Base-by-base conservation (phyloP, 371 early-diverging fungal genomes). In the Actinomortierella ambigua region DNA sequence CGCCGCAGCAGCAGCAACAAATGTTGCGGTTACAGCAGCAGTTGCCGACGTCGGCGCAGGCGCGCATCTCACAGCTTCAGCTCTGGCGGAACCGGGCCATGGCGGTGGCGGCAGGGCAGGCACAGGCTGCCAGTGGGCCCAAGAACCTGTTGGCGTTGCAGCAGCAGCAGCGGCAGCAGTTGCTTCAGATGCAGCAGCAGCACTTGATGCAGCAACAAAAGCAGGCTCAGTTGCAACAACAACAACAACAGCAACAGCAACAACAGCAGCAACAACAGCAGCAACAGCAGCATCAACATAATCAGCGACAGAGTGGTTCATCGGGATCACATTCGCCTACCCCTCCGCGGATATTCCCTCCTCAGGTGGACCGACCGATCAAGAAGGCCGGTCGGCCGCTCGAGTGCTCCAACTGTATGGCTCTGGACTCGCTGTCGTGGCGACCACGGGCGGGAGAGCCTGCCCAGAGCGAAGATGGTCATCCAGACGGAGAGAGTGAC, bases 361-460 rank as follows among this genome's bases (percentile, higher is more conserved):
- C 73, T 1, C 73, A 66, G n/a, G 66, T 71, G n/a, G 73, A 66
- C 55, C 59, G 56, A 9, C 73, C 73, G 6, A 71, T 71, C 50
- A 66, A 63, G 41, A 65, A 59, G 18, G 40, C 63, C n/a, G 62
- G 59, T 0, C 59, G 62, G 18, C 73, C 73, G 0, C 7, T 63
- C 18, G 73, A 71, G 27, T 71, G 73, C 46, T 65, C 73, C 23
- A 71, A 71, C 20, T 71, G 73, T 42, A 65, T 71, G 73, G 53
- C 73, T 1, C 27, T 71, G n/a, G 73, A 71, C 29, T 66, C 66
- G 8, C 11, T 71, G 29, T 9, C 60, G 1, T 66, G 63, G 66
- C 65, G 29, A 15, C 57, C 66, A 20, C 65, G 52, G 29, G 49
- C 46, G n/a, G n/a, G n/a, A n/a, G n/a, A 44, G n/a, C 44, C 13